Conservation (phyloP, 495 filamentous ascomycete species). For the Lophiostoma macrostomum region DNA sequence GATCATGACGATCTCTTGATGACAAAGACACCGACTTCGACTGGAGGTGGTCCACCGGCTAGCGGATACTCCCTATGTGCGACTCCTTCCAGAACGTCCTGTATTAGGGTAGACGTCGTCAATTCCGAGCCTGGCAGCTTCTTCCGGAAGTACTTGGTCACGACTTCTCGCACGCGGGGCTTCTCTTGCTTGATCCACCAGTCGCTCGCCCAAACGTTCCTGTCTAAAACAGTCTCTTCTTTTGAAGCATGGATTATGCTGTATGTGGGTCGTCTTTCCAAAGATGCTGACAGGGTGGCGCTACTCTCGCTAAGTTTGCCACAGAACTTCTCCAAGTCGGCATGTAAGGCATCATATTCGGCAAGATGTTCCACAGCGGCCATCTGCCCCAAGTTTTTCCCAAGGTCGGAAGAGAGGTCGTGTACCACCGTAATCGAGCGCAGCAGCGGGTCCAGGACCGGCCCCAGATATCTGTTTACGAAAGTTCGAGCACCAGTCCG, state of each 20-base stretch:
- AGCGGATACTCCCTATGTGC: conserved; percentile 24
- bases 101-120: conserved; percentile 54
- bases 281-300: neutral
- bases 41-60: conserved; percentile 45
- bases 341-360: conserved; percentile 55
- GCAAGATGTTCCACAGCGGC: conserved; percentile 57
- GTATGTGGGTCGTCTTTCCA: conserved; percentile 42
- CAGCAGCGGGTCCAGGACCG: conserved; percentile 65
- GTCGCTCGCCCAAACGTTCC: conserved; percentile 58
- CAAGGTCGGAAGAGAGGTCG: conserved; percentile 58
- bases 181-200: conserved; percentile 74
- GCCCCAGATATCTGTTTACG: conserved; percentile 61
- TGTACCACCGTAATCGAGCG: conserved; percentile 64
- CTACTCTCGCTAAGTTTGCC: conserved; percentile 23
- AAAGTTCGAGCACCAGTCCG: conserved; percentile 61
- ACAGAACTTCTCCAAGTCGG: conserved; percentile 52
- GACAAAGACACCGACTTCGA: conserved; percentile 64
- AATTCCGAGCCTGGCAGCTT: conserved; percentile 46
- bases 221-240: conserved; percentile 53
- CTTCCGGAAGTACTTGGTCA: conserved; percentile 56
- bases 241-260: conserved; percentile 52
- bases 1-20: conserved; percentile 43
- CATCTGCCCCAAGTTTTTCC: conserved; percentile 56
- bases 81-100: conserved; percentile 64
- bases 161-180: conserved; percentile 58